Percentiles rank a stretch among this genome's conserved stretches.
phyloP scores from a whole-genome alignment of 768 basidiomycete genomes.

The Hortiboletus flavorubellus region DNA sequence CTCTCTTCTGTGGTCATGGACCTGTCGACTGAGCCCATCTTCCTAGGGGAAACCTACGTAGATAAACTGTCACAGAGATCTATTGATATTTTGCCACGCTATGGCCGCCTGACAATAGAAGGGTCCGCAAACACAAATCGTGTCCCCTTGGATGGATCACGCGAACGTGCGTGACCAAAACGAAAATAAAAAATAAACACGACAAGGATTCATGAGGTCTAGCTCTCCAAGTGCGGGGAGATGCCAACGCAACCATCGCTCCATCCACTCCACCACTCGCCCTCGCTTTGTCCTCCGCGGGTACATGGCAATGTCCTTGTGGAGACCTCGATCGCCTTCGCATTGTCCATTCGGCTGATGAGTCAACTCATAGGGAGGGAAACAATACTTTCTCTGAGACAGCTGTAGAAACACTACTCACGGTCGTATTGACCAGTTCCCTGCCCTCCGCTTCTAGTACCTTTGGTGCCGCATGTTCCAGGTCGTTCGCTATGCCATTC shows the following conservation, averaged over 20 bases:
- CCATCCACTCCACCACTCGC: no score
- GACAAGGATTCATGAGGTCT: background rate
- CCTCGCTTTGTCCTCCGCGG: no score
- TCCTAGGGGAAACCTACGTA: conserved; percentile 22
- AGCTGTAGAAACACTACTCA: no score
- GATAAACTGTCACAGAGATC: conserved; percentile 1
- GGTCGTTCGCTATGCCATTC: no score
- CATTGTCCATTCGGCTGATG: no score
- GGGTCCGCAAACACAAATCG: background rate
- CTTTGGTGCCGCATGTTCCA: no score
- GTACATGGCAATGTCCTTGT: no score
- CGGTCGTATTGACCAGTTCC: no score
- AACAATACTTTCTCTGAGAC: no score
- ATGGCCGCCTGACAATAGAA: background rate
- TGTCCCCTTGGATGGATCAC: background rate
- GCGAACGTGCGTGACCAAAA: background rate
- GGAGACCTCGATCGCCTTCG: no score
- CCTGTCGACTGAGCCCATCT: conserved; percentile 1
- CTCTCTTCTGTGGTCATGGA: background rate
- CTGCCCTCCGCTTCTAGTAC: no score
- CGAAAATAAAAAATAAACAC: background rate
- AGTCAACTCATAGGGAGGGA: no score
- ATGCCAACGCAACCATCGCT: background rate
- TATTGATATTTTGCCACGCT: background rate
- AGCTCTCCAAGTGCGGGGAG: background rate